Base-by-base conservation (phyloP, 1,284 basidiomycete species). In the Rhodotorula mucilaginosa region DNA sequence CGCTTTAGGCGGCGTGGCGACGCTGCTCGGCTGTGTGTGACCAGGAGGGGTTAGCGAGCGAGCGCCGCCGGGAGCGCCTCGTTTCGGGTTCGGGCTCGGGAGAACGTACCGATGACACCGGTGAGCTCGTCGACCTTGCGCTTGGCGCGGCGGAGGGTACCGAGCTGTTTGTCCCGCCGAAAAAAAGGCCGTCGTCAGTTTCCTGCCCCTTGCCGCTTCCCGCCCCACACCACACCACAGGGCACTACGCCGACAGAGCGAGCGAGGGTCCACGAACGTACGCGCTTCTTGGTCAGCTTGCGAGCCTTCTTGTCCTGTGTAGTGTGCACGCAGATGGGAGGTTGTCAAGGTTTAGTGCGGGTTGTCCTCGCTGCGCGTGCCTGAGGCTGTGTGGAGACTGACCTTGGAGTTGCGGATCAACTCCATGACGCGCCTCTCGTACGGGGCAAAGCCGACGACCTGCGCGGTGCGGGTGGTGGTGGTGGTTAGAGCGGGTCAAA, bases 381-480 rank as follows among this genome's bases (percentile, higher is more conserved):
- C 39, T 1, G 39, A 8, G 39, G 39, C 26, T 26, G 39, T 12
- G 39, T 44, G 1, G 39, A 44, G 56, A 29, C 88, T 78, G 81
- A 92, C 91, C 87, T 98, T 98, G 78, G 93, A 97, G 89, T 98
- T 99, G 83, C 96, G 89, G 86, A 99, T 85, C 87, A 99, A 84
- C 85, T 99, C 97, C 92, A 99, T 90, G 71, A 99, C 94, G 78
- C 97, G 89, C 81, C 95, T 88, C 88, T 99, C 97, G 84, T 99
- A 99, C 61, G 97, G 92, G 61, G 95, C 93, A 86, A 98, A 99
- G 75, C 97, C 97, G 81, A 90, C 93, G 39, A 83, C 81, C 77
- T 81, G 48, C 23, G 34, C 54, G 8, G n/a, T 3, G 31, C 16
- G 26, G 5, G 6, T 16, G 18, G 15, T 1, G 8, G 18, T 23